Conservation (phyloP, 306 rosid genomes). For the Malus asiatica region DNA sequence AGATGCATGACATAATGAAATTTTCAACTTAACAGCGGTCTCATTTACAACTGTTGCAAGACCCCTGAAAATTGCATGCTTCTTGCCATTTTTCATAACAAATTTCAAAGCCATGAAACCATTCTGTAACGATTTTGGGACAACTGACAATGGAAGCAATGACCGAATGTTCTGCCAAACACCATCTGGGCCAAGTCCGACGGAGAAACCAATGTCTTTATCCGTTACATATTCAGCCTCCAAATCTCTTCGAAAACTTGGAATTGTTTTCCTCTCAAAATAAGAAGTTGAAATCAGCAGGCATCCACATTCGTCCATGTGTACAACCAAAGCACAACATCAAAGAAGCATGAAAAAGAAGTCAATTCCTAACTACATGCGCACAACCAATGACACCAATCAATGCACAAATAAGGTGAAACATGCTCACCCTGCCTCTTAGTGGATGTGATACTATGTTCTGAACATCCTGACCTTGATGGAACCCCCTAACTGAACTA, state of each 20-base stretch:
- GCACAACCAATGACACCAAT: constrained; percentile 3
- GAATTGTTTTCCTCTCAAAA: constrained; percentile 74
- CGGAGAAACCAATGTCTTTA: constrained; percentile 77
- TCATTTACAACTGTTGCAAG: constrained; percentile 81
- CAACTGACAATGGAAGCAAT: constrained; percentile 76
- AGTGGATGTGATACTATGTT: constrained; percentile 51
- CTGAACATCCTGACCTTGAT: constrained; percentile 47
- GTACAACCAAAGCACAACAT: constrained; percentile 29
- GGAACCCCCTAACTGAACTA: constrained; percentile 61
- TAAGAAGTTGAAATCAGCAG: constrained; percentile 66
- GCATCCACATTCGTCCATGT: constrained; percentile 35
- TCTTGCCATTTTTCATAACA: constrained; percentile 83
- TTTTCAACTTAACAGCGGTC: constrained; percentile 55
- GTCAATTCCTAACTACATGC: constrained; percentile 4
- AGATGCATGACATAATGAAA: constrained; percentile 48
- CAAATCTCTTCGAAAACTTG: constrained; percentile 48
- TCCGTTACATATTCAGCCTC: constrained; percentile 33
- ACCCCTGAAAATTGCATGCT: constrained; percentile 83
- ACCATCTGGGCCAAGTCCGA: constrained; percentile 57
- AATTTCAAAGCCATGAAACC: constrained; percentile 81
- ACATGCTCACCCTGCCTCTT: constrained; percentile 50
- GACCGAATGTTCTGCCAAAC: constrained; percentile 76
- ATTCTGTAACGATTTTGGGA: constrained; percentile 59
- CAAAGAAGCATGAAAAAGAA: constrained; percentile 6
- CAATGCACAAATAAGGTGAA: constrained; percentile 1